A percentile compares a stretch with the other conserved stretches of the same genome.
These are phyloP conservation scores for Pigoraptor vietnamica DNA, from an alignment of 78 protist species.

Conservation along the genomic window DNA sequence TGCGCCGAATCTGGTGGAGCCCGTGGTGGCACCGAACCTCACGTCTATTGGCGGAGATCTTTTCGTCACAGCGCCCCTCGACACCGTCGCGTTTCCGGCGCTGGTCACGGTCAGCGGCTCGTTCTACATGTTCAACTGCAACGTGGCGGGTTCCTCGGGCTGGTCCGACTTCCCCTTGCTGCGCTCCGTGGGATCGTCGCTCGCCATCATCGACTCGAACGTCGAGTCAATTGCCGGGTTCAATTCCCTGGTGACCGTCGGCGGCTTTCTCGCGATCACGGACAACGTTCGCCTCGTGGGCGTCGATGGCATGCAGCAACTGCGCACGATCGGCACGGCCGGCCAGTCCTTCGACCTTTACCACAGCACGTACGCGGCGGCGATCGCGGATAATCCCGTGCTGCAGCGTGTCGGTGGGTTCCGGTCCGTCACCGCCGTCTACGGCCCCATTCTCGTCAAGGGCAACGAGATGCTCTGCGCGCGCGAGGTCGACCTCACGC, in stretches of 20 bases:
- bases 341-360: neutral
- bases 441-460: neutral
- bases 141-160: neutral
- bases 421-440: neutral
- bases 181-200: neutral
- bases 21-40: neutral
- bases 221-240: neutral
- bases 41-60: neutral
- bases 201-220: neutral
- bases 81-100: neutral
- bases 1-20: neutral
- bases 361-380: neutral
- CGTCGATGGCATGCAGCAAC: neutral
- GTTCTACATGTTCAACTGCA: neutral
- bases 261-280: neutral
- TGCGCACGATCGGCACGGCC: neutral
- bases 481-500: neutral
- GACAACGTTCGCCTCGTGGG: neutral
- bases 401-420: neutral
- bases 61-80: neutral
- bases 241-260: neutral
- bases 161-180: neutral
- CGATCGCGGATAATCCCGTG: neutral
- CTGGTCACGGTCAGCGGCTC: neutral
- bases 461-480: neutral